Evolutionary conservation across 805 yeast genomes (phyloP).

Genomic region (Teunomyces gatunensis): DNA sequence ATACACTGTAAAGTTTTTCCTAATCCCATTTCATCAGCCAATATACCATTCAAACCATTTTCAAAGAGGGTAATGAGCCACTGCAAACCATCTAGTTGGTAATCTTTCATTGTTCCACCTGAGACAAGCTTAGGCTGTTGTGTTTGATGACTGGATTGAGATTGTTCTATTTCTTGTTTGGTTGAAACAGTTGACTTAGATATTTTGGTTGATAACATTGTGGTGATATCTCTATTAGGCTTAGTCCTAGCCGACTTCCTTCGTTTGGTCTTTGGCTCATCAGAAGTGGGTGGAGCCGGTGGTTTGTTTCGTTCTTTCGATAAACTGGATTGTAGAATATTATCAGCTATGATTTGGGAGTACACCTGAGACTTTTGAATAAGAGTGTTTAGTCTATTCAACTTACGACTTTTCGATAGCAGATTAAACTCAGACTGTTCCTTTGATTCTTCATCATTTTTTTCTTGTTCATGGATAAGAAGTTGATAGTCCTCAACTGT

Average conservation of each 20-base stretch:
- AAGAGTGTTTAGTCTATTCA: constrained; percentile 65
- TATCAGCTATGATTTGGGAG: constrained; percentile 81
- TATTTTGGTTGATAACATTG: constrained; percentile 13
- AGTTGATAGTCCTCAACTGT: constrained; percentile 5
- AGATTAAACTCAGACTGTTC: constrained; percentile 43
- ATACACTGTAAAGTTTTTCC: constrained; percentile 93
- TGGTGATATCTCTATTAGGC: constrained; percentile 9
- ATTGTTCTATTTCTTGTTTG: constrained; percentile 22
- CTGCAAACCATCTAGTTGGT: constrained; percentile 86
- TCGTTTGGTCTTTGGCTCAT: background rate
- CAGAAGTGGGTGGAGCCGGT: constrained; percentile 30
- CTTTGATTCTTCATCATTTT: constrained; percentile 6
- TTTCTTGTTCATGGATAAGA: constrained; percentile 1
- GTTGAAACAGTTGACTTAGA: constrained; percentile 18
- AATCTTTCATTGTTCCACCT: constrained; percentile 66
- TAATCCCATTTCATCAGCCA: constrained; percentile 97
- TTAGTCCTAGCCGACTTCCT: background rate
- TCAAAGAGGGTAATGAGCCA: constrained; percentile 89
- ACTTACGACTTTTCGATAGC: constrained; percentile 53
- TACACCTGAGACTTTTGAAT: constrained; percentile 88
- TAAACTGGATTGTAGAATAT: constrained; percentile 55
- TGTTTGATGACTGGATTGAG: constrained; percentile 16
- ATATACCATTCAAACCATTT: constrained; percentile 90
- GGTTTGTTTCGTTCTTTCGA: constrained; percentile 31
- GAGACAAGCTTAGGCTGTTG: constrained; percentile 32